These are phyloP conservation scores for Trichocladium uniseriatum DNA, from an alignment of 495 filamentous ascomycete species.

Conservation along the genomic window DNA sequence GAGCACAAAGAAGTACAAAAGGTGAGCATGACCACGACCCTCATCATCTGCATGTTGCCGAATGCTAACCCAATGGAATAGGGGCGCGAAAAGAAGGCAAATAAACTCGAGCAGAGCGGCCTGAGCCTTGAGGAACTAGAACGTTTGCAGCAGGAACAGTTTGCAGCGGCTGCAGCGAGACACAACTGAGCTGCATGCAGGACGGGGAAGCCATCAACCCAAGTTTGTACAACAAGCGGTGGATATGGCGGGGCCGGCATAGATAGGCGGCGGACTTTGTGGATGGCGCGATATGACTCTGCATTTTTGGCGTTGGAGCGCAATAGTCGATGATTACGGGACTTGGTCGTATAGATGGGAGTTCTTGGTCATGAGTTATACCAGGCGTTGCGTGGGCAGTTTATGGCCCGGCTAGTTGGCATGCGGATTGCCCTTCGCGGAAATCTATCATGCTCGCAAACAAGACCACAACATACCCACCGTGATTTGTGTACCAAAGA, in stretches of 20 bases:
- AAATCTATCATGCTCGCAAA: too few species aligned
- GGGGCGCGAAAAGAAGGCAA: conserved; percentile 93
- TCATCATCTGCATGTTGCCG: background rate
- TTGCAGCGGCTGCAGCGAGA: conserved; percentile 58
- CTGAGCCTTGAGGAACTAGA: conserved; percentile 82
- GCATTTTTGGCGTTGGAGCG: conserved; percentile 22
- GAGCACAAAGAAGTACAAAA: conserved; percentile 90
- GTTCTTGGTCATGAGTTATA: conserved; percentile 3
- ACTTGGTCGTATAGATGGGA: conserved; percentile 1
- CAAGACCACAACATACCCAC: too few species aligned
- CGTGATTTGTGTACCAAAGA: too few species aligned
- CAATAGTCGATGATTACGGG: conserved; percentile 1
- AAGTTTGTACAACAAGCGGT: background rate
- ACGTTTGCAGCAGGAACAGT: conserved; percentile 81
- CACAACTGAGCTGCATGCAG: conserved; percentile 25
- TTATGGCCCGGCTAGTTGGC: background rate
- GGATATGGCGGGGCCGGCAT: background rate
- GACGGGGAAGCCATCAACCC: background rate
- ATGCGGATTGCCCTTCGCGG: background rate
- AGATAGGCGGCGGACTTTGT: background rate
- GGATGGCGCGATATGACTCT: background rate
- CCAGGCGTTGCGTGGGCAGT: background rate
- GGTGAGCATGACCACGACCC: conserved; percentile 45
- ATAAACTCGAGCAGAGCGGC: conserved; percentile 91
- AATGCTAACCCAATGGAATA: conserved; percentile 30